Base-by-base conservation (phyloP, 2,329 filamentous ascomycete species). In the Aspergillus neoniger region DNA sequence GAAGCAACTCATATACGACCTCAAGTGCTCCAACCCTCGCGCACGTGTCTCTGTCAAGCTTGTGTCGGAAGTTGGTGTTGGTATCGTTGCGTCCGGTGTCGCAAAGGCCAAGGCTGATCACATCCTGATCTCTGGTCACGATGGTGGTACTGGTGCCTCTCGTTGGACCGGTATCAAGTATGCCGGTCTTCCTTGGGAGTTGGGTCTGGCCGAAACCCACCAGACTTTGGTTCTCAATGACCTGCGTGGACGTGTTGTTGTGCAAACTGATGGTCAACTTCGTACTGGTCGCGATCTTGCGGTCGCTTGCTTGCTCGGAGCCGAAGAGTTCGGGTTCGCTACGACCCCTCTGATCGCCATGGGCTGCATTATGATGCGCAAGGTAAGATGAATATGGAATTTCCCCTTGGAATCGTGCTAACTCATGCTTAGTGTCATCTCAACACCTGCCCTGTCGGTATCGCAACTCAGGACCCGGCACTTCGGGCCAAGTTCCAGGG, bases 81-180 rank as follows among this genome's bases (percentile, higher is more conserved):
- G 94, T 81, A 97, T 98, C 68, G 94, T 98, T 66, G 94, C 94
- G 53, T 96, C 94, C 61, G 94, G 94, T 86, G 94, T 97, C 54
- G 94, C 94, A 58, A 98, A 98, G 82, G 94, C 94, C 56, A 96
- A 96, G 83, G 92, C 93, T 62, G 93, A 97, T 72, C 93, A 98
- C 79, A 96, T 98, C 66, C 80, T 98, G 71, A 97, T 98, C 72
- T 96, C 94, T 65, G 94, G 94, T 68, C 94, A 98, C 74, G 94
- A 98, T 73, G 94, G 94, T 83, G 94, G 94, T 77, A 98, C 94
- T 63, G 94, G 94, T 83, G 94, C 94, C 62, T 97, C 93, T 55
- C 85, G 94, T 77, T 98, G 94, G 94, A 98, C 94, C 72, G 94
- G 94, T 83, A 97, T 96, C 87, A 97, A 97, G 79, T 96, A 97